Evolutionary conservation across 805 yeast species (phyloP).

Genomic region (Starmerella etchellsii): DNA sequence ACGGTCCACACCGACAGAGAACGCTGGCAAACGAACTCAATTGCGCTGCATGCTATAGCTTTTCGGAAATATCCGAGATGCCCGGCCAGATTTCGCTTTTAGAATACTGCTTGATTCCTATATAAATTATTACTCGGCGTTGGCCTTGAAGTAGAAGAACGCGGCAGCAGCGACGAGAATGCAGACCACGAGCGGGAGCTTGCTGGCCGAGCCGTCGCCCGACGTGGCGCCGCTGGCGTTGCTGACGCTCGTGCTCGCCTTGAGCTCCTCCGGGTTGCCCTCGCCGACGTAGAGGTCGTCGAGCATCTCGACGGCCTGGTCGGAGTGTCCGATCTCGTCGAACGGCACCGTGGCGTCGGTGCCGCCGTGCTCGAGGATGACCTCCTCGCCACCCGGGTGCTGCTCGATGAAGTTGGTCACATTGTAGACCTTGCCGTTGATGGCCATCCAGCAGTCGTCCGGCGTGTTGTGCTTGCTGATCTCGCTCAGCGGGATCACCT

Average conservation of each 20-base stretch:
- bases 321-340: conserved; percentile 92
- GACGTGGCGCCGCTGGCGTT: conserved; percentile 18
- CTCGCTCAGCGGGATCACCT: conserved; percentile 30
- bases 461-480: conserved; percentile 35
- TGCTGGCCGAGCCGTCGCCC: conserved; percentile 17
- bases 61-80: too few species aligned
- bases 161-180: conserved; percentile 27
- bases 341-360: conserved; percentile 59
- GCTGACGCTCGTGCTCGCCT: conserved; percentile 14
- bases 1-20: too few species aligned
- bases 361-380: conserved; percentile 66
- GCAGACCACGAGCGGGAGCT: conserved; percentile 25
- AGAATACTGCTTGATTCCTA: too few species aligned
- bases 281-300: conserved; percentile 60
- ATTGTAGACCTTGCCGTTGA: conserved; percentile 57
- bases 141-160: conserved; percentile 24
- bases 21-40: too few species aligned
- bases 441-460: conserved; percentile 59
- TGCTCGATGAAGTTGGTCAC: conserved; percentile 41
- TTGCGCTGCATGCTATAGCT: too few species aligned
- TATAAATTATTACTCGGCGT: conserved; percentile 14
- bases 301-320: conserved; percentile 77
- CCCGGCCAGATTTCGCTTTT: too few species aligned
- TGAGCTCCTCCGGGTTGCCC: conserved; percentile 42
- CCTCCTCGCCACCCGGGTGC: conserved; percentile 83